Conservation (phyloP, 768 basidiomycete genomes). For the Naematelia aurantialba region DNA sequence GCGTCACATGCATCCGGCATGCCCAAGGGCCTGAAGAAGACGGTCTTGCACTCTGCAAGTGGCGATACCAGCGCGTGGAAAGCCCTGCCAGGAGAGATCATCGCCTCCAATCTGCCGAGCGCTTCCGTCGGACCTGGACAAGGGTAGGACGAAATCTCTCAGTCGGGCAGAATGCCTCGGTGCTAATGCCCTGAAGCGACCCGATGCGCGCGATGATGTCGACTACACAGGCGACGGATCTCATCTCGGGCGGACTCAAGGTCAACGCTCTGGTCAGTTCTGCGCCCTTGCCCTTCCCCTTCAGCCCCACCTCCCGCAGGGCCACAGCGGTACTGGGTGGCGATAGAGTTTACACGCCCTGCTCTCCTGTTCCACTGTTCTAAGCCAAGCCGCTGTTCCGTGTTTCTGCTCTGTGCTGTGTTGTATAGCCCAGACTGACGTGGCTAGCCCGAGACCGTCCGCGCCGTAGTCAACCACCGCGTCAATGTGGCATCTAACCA, state of each 20-base stretch:
- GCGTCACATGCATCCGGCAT: conserved; percentile 62
- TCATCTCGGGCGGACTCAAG: conserved; percentile 57
- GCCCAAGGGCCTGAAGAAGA: conserved; percentile 41
- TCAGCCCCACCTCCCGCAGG: neutral
- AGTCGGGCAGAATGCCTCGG: neutral
- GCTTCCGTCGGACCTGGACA: conserved; percentile 23
- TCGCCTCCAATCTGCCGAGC: conserved; percentile 17
- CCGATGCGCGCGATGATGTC: conserved; percentile 11
- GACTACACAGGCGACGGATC: conserved; percentile 69
- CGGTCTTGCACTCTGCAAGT: conserved; percentile 24
- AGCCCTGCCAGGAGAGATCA: conserved; percentile 48
- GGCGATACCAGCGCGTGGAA: conserved; percentile 54
- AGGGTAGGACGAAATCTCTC: conserved; percentile 5
- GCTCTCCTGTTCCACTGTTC: no score
- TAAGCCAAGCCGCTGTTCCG: no score
- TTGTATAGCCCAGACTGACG: no score
- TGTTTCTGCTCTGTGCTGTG: no score
- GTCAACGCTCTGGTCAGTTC: conserved; percentile 64
- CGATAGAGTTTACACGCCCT: no score
- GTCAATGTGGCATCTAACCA: conserved; percentile 42
- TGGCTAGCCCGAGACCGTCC: conserved; percentile 37
- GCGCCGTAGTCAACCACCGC: conserved; percentile 45
- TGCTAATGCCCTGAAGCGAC: conserved; percentile 59
- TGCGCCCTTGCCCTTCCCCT: conserved; percentile 8
- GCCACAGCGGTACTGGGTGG: no score